A percentile compares a stretch with the other conserved stretches of the same genome.
Evolutionary conservation across 768 basidiomycete species (phyloP).

Genomic region (Kwoniella dejecticola): DNA sequence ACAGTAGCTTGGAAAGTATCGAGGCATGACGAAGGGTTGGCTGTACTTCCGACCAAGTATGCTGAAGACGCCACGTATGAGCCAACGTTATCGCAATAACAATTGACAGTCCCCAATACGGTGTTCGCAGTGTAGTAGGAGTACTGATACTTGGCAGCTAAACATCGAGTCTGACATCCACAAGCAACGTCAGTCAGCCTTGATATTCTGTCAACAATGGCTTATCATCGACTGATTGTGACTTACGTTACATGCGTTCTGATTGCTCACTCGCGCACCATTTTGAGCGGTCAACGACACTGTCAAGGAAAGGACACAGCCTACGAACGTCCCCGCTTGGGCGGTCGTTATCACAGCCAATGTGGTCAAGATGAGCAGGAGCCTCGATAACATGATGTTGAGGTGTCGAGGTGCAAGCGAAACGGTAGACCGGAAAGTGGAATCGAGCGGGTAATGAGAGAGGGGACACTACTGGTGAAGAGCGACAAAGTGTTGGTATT

Average conservation of each 20-base stretch:
- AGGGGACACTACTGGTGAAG: too few relatives aligned
- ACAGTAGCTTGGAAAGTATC: conserved; percentile 3
- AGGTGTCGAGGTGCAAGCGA: neutral
- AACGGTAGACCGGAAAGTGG: too few relatives aligned
- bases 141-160: neutral
- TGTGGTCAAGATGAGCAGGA: neutral
- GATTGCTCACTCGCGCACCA: neutral
- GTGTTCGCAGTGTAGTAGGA: conserved; percentile 2
- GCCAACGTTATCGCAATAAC: conserved; percentile 10
- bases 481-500: too few relatives aligned
- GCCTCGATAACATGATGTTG: neutral
- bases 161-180: conserved; percentile 2
- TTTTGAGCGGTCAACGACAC: neutral
- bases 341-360: neutral
- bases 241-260: conserved; percentile 9
- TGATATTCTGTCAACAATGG: neutral
- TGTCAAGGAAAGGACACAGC: neutral
- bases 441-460: too few relatives aligned
- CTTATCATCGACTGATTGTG: neutral
- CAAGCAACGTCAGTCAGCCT: too few relatives aligned
- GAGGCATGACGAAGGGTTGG: neutral
- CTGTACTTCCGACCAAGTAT: conserved; percentile 1
- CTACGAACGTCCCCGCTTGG: conserved; percentile 6
- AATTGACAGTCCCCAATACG: neutral
- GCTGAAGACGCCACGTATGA: conserved; percentile 6